These are phyloP conservation scores for Melianthus villosus DNA, from an alignment of 441 rosid species.

Conservation along the genomic window DNA sequence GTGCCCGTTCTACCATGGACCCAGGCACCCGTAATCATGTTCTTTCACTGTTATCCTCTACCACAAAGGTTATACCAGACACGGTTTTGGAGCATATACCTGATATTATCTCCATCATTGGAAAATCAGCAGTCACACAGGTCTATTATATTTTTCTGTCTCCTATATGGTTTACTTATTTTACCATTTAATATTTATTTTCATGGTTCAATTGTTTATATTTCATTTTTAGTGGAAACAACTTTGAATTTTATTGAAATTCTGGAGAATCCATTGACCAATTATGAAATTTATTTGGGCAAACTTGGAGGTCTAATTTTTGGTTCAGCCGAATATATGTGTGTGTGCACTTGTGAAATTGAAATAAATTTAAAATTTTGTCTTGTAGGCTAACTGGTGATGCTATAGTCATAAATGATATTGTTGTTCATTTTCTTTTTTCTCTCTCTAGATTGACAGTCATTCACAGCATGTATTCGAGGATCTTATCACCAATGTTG, in stretches of 20 bases:
- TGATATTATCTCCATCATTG: constrained; percentile 54
- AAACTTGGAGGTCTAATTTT: no score
- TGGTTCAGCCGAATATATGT: no score
- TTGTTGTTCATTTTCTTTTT: constrained; percentile 9
- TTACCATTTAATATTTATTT: no score
- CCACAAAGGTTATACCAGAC: constrained; percentile 55
- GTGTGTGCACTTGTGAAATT: no score
- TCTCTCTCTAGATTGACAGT: constrained; percentile 47
- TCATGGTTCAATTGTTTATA: no score
- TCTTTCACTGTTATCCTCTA: constrained; percentile 45
- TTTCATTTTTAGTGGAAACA: no score
- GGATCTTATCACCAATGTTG: constrained; percentile 58
- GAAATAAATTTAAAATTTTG: no score
- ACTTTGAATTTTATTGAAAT: not conserved
- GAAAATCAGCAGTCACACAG: constrained; percentile 79
- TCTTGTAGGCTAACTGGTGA: no score
- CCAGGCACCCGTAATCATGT: constrained; percentile 53
- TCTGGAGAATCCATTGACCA: constrained; percentile 1
- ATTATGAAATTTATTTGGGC: no score
- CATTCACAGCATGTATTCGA: constrained; percentile 67
- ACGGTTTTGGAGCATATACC: constrained; percentile 46
- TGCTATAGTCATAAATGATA: no score
- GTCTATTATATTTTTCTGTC: no score
- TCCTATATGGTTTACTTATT: no score
- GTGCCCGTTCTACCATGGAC: constrained; percentile 46